A percentile compares a stretch with the other conserved stretches of the same genome.
Conservation (phyloP, 805 yeast species). For the Isabelozyma heimii region DNA sequence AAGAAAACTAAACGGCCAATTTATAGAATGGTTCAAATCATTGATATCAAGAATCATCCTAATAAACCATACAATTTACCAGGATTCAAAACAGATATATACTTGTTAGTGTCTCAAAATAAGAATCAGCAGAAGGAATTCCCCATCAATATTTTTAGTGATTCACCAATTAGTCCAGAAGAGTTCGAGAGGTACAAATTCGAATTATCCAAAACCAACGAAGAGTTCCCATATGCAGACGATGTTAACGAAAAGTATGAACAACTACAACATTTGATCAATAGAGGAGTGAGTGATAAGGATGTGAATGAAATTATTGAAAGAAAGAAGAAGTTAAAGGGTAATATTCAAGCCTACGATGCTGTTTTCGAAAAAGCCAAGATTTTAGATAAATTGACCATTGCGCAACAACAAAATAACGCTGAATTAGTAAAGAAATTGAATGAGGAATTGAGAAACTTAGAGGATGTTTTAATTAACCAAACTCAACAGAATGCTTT, state of each 20-base stretch:
- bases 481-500: slow-evolving; percentile 33
- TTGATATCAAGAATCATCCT: slow-evolving; percentile 50
- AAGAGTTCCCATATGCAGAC: slow-evolving; percentile 58
- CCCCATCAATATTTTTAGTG: slow-evolving; percentile 78
- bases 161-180: slow-evolving; percentile 62
- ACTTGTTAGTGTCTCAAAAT: slow-evolving; percentile 80
- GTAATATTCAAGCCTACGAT: slow-evolving; percentile 49
- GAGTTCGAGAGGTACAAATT: slow-evolving; percentile 72
- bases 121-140: slow-evolving; percentile 65
- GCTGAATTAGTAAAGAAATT: slow-evolving; percentile 22
- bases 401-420: slow-evolving; percentile 63
- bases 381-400: slow-evolving; percentile 68
- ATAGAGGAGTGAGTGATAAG: slow-evolving; percentile 63
- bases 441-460: slow-evolving; percentile 36
- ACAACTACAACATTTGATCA: slow-evolving; percentile 61
- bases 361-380: slow-evolving; percentile 74
- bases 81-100: slow-evolving; percentile 45
- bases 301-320: slow-evolving; percentile 79
- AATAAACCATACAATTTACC: slow-evolving; percentile 42
- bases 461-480: slow-evolving; percentile 47
- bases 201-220: slow-evolving; percentile 57
- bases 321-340: slow-evolving; percentile 57
- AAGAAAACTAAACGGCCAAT: slow-evolving; percentile 58
- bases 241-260: slow-evolving; percentile 62
- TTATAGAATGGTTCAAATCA: slow-evolving; percentile 83